Evolutionary conservation across 768 basidiomycete species (phyloP), one percentile per base, ranked within the genome.

Genomic region (Strobilomyces echinocephalus): DNA sequence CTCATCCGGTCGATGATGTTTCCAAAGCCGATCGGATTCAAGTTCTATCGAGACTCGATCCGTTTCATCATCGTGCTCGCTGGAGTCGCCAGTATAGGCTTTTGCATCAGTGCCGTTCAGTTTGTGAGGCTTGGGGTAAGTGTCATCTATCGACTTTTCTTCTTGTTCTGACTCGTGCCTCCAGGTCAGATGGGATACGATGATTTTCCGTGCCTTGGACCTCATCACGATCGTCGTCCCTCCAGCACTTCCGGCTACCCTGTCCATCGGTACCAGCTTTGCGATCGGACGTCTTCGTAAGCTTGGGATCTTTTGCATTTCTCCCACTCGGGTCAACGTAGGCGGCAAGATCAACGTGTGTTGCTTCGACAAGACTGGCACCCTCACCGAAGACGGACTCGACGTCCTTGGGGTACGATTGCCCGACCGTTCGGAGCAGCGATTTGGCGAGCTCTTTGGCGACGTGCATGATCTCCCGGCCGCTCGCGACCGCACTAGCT

Each of bases 291-390:
- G 97, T 50, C 80, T 99, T 16, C 87, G 93, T 47, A 91, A 88
- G 66, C 73, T 77, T 26, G 91, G 88, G 12, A 89, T 99, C 50
- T 98, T 88, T 74, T 99, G 97, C 69, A 98, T 97, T 56, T 93
- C 97, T 1, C 97, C 97, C 0, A 94, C 86, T 60, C 77, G 97
- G 44, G 89, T 99, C 62, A 99, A 99, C 63, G 82, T 99, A 43
- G 91, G 85, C 1, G 97, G 97, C 10, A 95, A 97, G 73, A 77
- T 98, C 72, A 97, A 98, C 59, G 87, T 98, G 10, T 93, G 93
- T 62, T 97, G 95, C 66, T 99, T 99, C 63, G 97, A 99, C 76
- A 99, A 99, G 73, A 99, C 97, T 1, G 97, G 97, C 8, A 99
- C 97, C 9, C 78, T 99, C 21, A 99, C 97, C 1, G 97, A 99